Evolutionary conservation across 1,139 yeast genomes (phyloP).

Genomic region (Yamadazyma sp.): DNA sequence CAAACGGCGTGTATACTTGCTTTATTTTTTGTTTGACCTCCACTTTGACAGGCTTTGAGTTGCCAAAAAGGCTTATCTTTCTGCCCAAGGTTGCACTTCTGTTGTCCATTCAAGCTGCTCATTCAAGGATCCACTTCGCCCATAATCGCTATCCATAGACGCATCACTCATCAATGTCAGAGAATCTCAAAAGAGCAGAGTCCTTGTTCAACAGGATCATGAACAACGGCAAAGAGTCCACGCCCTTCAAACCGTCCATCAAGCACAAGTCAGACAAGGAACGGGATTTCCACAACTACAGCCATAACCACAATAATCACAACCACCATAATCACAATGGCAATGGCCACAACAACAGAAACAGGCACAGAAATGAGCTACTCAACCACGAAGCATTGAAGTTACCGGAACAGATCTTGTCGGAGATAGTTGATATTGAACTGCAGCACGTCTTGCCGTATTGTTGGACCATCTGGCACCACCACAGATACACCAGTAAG

Average conservation of each 20-base stretch:
- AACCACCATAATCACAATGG: conserved; percentile 6
- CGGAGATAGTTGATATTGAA: conserved; percentile 26
- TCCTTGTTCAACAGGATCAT: conserved; percentile 49
- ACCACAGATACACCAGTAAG: conserved; percentile 31
- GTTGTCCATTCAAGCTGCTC: no score
- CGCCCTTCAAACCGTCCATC: conserved; percentile 10
- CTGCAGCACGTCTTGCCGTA: conserved; percentile 45
- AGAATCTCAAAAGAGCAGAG: conserved; percentile 50
- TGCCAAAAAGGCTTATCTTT: no score
- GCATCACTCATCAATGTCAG: conserved; percentile 30
- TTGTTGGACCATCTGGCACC: conserved; percentile 54
- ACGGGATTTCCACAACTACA: conserved; percentile 2
- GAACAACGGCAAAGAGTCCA: conserved; percentile 27
- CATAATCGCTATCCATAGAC: no score
- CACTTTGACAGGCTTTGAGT: no score
- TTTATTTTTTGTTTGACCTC: no score
- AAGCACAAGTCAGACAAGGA: conserved; percentile 4
- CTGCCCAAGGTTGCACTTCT: no score
- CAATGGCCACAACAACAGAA: conserved; percentile 7
- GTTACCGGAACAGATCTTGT: conserved; percentile 29
- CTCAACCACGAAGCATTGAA: conserved; percentile 20
- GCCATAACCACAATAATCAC: conserved; percentile 4
- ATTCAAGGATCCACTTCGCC: no score
- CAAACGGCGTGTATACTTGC: no score
- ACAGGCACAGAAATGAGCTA: conserved; percentile 13